These are phyloP conservation scores for Xylariaceae sp. DNA, from an alignment of 2,329 filamentous ascomycete genomes.

Conservation along the genomic window DNA sequence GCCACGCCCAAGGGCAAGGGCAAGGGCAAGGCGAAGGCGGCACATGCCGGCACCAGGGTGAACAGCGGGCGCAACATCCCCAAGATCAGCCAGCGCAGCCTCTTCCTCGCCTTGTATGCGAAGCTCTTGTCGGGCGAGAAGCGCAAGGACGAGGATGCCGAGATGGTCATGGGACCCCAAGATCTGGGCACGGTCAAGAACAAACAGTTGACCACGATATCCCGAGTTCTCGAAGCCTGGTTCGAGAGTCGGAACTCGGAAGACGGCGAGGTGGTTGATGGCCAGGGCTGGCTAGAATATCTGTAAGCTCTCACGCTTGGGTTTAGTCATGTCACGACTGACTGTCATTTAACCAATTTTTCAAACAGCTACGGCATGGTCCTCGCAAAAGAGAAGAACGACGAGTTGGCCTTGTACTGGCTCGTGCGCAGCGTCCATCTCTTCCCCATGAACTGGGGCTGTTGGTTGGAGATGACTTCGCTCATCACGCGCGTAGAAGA, in stretches of 20 bases:
- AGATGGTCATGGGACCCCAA: conserved; percentile 93
- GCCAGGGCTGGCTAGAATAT: conserved; percentile 92
- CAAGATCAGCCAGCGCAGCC: conserved; percentile 76
- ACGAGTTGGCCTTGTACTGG: conserved; percentile 76
- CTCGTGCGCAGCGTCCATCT: conserved; percentile 83
- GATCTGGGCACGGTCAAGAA: conserved; percentile 82
- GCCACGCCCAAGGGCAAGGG: conserved; percentile 41
- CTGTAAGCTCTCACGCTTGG: no score
- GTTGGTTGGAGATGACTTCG: conserved; percentile 87
- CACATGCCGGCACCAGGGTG: conserved; percentile 16
- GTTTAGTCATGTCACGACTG: no score
- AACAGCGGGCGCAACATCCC: conserved; percentile 36
- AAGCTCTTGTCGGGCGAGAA: conserved; percentile 93
- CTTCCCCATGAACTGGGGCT: conserved; percentile 95
- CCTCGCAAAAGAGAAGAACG: conserved; percentile 84
- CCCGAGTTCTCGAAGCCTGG: conserved; percentile 73
- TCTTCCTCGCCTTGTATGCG: conserved; percentile 89
- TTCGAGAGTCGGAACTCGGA: conserved; percentile 61
- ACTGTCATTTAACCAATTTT: no score
- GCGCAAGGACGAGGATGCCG: conserved; percentile 89
- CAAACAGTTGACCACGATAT: conserved; percentile 73
- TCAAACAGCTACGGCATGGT: conserved; percentile 85
- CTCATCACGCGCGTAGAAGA: conserved; percentile 77
- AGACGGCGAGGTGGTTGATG: conserved; percentile 53
- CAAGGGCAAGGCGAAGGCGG: conserved; percentile 55